Evolutionary conservation across 2,329 filamentous ascomycete genomes (phyloP).

Genomic region (Leptographium flavum): DNA sequence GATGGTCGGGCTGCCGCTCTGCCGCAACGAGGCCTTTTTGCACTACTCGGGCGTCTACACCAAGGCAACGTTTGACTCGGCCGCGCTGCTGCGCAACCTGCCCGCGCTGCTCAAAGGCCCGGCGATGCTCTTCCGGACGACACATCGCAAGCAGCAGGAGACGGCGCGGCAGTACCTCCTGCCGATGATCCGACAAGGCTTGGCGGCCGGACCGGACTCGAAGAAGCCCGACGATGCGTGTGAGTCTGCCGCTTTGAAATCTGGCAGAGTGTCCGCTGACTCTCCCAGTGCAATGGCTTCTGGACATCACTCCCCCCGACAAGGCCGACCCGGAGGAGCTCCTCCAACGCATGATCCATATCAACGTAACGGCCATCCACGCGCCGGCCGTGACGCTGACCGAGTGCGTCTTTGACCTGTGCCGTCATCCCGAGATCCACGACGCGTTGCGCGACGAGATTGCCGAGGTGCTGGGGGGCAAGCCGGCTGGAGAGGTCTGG

Average conservation of each 20-base stretch:
- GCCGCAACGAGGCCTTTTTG: constrained; percentile 15
- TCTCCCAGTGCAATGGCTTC: constrained; percentile 4
- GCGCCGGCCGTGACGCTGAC: constrained; percentile 31
- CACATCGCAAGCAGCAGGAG: neutral
- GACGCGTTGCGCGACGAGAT: constrained; percentile 38
- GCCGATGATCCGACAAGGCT: constrained; percentile 15
- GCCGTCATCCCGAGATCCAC: constrained; percentile 32
- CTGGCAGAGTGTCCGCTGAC: neutral
- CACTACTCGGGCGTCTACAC: constrained; percentile 14
- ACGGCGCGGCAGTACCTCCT: constrained; percentile 12
- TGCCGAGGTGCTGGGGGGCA: constrained; percentile 20
- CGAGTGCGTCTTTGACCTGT: constrained; percentile 28
- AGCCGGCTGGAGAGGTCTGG: constrained; percentile 16
- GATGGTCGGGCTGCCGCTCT: constrained; percentile 17
- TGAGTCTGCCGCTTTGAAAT: too few relatives aligned
- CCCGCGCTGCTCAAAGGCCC: constrained; percentile 9
- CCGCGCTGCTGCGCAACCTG: constrained; percentile 14
- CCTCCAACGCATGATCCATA: constrained; percentile 25
- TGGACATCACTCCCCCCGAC: constrained; percentile 8
- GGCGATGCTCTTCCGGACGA: constrained; percentile 1
- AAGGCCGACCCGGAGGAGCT: constrained; percentile 16
- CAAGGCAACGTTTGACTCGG: constrained; percentile 12
- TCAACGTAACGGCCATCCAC: constrained; percentile 36
- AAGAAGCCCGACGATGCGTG: constrained; percentile 8
- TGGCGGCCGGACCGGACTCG: constrained; percentile 7